Evolutionary conservation across 176 grass and related monocot genomes (phyloP).

Genomic region (Alopecurus myosuroides): DNA sequence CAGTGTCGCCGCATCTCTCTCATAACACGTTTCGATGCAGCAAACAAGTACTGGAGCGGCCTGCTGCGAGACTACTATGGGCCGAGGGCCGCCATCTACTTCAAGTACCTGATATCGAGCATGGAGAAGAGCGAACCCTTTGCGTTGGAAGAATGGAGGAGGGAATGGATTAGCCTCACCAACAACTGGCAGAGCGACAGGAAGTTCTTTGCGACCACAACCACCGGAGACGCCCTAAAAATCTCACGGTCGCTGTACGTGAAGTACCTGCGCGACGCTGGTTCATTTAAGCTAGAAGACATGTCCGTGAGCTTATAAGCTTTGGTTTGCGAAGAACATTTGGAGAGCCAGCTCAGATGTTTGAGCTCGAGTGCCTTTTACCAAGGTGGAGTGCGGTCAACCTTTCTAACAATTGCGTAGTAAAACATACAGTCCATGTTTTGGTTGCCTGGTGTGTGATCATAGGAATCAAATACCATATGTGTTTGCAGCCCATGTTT

Average conservation of each 20-base stretch:
- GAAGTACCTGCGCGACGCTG: constrained; percentile 35
- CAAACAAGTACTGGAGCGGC: constrained; percentile 92
- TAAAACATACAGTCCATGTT: neutral
- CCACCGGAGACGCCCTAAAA: constrained; percentile 51
- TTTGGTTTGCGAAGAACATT: neutral
- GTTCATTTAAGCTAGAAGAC: neutral
- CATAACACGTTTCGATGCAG: constrained; percentile 32
- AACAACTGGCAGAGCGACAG: constrained; percentile 70
- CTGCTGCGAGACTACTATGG: constrained; percentile 67
- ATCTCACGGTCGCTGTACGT: constrained; percentile 45
- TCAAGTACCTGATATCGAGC: constrained; percentile 57
- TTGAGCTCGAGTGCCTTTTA: neutral
- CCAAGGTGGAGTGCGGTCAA: neutral
- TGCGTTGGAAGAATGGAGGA: constrained; percentile 59
- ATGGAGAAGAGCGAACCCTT: constrained; percentile 51
- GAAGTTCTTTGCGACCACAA: constrained; percentile 39
- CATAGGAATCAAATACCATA: neutral
- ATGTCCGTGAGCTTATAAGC: constrained; percentile 18
- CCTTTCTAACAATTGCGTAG: neutral
- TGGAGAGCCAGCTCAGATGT: neutral
- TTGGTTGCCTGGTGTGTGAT: neutral
- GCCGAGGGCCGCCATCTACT: constrained; percentile 69
- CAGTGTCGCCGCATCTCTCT: neutral
- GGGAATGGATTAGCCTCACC: constrained; percentile 73
- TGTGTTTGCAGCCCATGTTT: too few relatives aligned